phyloP scores from a whole-genome alignment of 345 rosid species.

The Syzygium aromaticum region DNA sequence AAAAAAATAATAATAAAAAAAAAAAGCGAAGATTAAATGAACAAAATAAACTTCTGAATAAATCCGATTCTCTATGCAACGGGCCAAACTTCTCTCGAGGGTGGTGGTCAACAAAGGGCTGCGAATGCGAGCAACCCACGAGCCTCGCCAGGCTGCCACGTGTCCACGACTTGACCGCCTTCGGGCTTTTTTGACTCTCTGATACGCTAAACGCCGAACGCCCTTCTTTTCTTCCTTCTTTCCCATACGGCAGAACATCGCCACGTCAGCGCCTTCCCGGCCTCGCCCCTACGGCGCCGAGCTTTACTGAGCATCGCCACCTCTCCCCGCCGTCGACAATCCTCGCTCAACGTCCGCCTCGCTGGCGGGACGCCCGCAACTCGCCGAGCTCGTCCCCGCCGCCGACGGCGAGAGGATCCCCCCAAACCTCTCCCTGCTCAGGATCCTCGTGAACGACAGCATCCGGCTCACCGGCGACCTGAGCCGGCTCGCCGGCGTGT shows the following conservation, averaged over 20 bases:
- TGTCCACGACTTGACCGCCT: neutral
- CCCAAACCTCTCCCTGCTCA: slow-evolving; percentile 3
- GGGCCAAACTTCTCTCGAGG: neutral
- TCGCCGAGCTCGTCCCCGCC: neutral
- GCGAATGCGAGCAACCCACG: neutral
- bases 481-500: slow-evolving; percentile 20
- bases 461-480: slow-evolving; percentile 14
- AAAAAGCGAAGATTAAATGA: neutral
- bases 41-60: neutral
- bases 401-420: slow-evolving; percentile 2
- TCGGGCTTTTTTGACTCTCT: neutral
- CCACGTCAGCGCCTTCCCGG: neutral
- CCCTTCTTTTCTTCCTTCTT: neutral
- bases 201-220: neutral
- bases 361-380: neutral
- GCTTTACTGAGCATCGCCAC: neutral
- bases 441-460: slow-evolving; percentile 12
- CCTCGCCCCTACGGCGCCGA: neutral
- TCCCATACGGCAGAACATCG: neutral
- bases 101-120: neutral
- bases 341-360: slow-evolving; percentile 9
- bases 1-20: too few species aligned
- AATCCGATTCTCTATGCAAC: neutral
- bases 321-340: neutral
- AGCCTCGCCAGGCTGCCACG: neutral